A percentile compares a stretch with the other conserved stretches of the same genome.
Conservation (phyloP, 2,329 filamentous ascomycete species). For the Myriosclerotinia curreyana region DNA sequence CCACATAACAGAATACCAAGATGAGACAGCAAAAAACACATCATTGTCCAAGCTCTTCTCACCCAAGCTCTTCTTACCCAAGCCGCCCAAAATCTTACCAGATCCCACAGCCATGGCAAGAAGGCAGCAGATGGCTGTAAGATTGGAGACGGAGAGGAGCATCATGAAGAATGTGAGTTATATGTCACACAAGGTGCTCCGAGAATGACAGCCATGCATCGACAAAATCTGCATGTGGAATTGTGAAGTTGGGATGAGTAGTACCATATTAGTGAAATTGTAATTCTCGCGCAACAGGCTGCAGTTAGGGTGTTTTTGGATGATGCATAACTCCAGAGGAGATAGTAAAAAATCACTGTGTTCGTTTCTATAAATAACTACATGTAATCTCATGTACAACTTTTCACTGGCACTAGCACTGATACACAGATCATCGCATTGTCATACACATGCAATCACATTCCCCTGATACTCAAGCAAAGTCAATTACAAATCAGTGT, state of each 20-base stretch:
- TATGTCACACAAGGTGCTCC: neutral
- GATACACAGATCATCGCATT: neutral
- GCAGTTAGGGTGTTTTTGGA: neutral
- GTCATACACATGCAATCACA: constrained; percentile 2
- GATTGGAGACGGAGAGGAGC: neutral
- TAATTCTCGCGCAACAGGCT: neutral
- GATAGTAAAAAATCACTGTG: neutral
- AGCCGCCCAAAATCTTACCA: neutral
- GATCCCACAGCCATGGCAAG: neutral
- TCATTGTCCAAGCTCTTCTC: too few relatives aligned
- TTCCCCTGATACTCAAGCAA: neutral
- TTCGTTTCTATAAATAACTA: neutral
- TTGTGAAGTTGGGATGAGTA: neutral
- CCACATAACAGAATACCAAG: neutral
- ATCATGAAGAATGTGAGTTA: neutral
- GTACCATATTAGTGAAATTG: neutral
- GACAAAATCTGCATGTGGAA: neutral
- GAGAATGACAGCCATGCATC: neutral
- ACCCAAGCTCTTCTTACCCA: constrained; percentile 2
- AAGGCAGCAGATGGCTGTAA: neutral
- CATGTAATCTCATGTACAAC: neutral
- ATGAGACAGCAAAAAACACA: neutral
- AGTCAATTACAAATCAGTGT: constrained; percentile 25
- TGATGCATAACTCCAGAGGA: neutral
- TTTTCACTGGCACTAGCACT: neutral